Percentiles rank a stretch among this genome's conserved stretches.
These are phyloP conservation scores for Heterobasidion irregulare DNA, from an alignment of 1,284 basidiomycete species.

Conservation along the genomic window DNA sequence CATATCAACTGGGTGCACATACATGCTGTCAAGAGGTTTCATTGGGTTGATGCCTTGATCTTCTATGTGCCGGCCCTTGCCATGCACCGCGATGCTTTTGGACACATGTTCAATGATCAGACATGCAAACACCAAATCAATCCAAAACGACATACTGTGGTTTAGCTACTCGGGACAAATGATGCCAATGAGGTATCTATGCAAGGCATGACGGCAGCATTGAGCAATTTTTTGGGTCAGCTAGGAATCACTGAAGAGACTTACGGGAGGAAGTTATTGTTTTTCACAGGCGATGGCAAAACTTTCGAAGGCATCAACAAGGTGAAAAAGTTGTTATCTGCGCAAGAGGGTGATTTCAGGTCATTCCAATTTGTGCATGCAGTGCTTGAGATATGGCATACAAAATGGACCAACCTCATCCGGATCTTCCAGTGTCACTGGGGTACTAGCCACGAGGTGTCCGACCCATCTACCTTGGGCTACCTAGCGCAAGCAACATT, in stretches of 20 bases:
- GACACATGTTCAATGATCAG: not conserved
- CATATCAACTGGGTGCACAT: slow-evolving; percentile 7
- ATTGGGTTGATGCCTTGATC: slow-evolving; percentile 6
- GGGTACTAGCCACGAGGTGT: not conserved
- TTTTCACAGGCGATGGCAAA: slow-evolving; percentile 12
- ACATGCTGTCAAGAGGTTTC: not conserved
- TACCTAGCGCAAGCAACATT: slow-evolving; percentile 3
- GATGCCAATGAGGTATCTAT: slow-evolving; percentile 9
- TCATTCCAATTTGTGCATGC: slow-evolving; percentile 7
- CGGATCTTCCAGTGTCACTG: not conserved
- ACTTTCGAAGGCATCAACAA: slow-evolving; percentile 8
- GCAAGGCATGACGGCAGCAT: slow-evolving; percentile 9
- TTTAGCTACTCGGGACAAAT: slow-evolving; percentile 12
- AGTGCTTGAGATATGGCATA: slow-evolving; percentile 13
- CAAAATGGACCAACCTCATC: slow-evolving; percentile 12
- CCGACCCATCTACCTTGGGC: slow-evolving; percentile 8
- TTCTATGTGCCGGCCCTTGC: slow-evolving; percentile 6
- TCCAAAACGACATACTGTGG: slow-evolving; percentile 3
- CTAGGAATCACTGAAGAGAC: slow-evolving; percentile 5
- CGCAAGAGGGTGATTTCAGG: not conserved
- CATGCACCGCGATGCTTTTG: not conserved
- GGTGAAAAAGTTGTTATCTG: slow-evolving; percentile 5
- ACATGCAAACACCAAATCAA: slow-evolving; percentile 7
- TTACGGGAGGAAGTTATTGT: not conserved
- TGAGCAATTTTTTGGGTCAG: slow-evolving; percentile 11